A percentile compares a stretch with the other conserved stretches of the same genome.
Evolutionary conservation across 257 asterid genomes (phyloP).

Genomic region (Scutellaria galericulata): DNA sequence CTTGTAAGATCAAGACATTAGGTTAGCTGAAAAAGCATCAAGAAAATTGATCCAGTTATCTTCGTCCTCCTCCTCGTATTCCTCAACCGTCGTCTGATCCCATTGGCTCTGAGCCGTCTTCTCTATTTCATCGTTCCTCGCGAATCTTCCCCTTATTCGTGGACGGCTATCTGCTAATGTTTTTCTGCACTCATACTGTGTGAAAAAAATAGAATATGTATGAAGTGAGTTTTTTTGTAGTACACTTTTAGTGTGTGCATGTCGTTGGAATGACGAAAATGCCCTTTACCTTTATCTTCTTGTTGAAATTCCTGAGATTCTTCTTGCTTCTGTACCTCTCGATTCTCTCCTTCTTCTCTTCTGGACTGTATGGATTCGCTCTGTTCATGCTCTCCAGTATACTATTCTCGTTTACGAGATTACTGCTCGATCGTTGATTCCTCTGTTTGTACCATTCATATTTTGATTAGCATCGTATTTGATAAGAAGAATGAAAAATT

Average conservation of each 20-base stretch:
- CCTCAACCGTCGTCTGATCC: conserved; percentile 48
- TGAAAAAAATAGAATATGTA: neutral
- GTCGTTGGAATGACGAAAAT: neutral
- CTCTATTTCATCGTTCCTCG: conserved; percentile 70
- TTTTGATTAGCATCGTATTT: too few species aligned
- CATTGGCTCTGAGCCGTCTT: conserved; percentile 53
- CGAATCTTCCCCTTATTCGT: conserved; percentile 85
- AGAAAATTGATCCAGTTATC: conserved; percentile 78
- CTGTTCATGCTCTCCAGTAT: conserved; percentile 86
- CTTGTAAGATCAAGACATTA: conserved; percentile 49
- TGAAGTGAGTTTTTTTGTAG: neutral
- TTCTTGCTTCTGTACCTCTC: conserved; percentile 88
- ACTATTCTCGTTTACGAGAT: conserved; percentile 60
- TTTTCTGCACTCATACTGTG: conserved; percentile 90
- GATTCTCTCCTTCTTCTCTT: conserved; percentile 85
- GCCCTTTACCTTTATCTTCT: conserved; percentile 77
- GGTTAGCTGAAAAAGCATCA: conserved; percentile 60
- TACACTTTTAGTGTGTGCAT: neutral
- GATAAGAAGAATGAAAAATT: too few species aligned
- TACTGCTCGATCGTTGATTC: conserved; percentile 47
- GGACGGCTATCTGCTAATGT: conserved; percentile 90
- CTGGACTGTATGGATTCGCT: conserved; percentile 78
- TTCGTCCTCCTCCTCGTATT: conserved; percentile 56
- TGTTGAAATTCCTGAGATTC: conserved; percentile 84
- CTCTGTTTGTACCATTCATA: neutral